Conservation (phyloP, 2,329 filamentous ascomycete species). For the Cladosporium sp. region DNA sequence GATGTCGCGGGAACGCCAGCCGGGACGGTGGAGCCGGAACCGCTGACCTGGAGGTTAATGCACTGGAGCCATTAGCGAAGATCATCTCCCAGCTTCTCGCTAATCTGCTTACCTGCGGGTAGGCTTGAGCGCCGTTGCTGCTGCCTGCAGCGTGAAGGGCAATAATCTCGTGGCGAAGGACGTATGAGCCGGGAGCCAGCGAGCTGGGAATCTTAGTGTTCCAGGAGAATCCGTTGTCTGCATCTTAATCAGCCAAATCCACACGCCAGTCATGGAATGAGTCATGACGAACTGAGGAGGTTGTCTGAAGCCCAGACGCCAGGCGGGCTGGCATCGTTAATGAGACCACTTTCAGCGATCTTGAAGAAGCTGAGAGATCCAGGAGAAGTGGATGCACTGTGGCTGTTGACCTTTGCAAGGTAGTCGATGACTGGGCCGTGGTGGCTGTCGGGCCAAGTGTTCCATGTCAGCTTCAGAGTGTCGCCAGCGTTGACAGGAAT, state of each 20-base stretch:
- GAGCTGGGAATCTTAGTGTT: constrained; percentile 50
- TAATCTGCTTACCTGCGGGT: constrained; percentile 31
- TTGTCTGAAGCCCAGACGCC: constrained; percentile 55
- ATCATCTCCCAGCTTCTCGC: not conserved
- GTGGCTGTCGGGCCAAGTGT: constrained; percentile 60
- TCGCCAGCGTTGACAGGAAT: constrained; percentile 57
- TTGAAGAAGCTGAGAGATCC: constrained; percentile 58
- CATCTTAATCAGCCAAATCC: not conserved
- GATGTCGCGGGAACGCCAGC: constrained; percentile 48
- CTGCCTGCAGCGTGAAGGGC: constrained; percentile 53
- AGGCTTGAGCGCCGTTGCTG: constrained; percentile 43
- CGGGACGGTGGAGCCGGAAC: constrained; percentile 47
- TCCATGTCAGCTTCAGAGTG: constrained; percentile 58
- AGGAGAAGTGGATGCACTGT: constrained; percentile 53
- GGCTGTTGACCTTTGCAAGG: constrained; percentile 54
- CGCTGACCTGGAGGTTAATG: constrained; percentile 58
- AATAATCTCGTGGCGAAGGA: constrained; percentile 57
- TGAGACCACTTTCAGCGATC: constrained; percentile 55
- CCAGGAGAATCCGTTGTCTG: constrained; percentile 12
- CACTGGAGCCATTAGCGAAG: constrained; percentile 30
- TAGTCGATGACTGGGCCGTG: constrained; percentile 62
- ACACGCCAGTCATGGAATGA: not conserved
- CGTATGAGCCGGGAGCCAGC: constrained; percentile 49
- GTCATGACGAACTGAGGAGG: constrained; percentile 27
- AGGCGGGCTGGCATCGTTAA: constrained; percentile 38